Conservation (phyloP, 345 rosid species). For the Eucalyptus marginata region DNA sequence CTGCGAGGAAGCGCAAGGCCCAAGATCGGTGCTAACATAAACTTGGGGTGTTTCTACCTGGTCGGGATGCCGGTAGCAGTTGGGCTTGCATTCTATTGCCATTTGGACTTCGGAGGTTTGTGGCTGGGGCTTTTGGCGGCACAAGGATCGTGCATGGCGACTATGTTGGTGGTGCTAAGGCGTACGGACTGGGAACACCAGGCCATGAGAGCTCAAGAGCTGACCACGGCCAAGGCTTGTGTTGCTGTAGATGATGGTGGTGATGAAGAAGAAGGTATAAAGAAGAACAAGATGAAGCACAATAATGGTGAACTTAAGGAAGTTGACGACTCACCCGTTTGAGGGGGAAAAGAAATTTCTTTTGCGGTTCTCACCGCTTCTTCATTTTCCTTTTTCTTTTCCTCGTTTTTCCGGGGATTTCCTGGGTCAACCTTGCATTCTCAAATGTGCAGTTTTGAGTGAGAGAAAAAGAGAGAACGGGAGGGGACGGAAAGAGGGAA, state of each 20-base stretch:
- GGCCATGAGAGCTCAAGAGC: slow-evolving; percentile 5
- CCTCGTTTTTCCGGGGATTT: not conserved
- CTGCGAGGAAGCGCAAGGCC: slow-evolving; percentile 35
- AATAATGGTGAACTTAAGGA: not conserved
- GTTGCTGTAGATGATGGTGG: not conserved
- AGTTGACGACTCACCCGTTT: not conserved
- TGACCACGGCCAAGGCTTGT: not conserved
- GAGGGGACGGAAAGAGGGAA: not conserved
- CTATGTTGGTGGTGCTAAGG: not conserved
- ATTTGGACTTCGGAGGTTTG: slow-evolving; percentile 2
- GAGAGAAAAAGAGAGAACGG: not conserved
- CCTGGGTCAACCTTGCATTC: not conserved
- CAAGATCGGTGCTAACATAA: slow-evolving; percentile 17
- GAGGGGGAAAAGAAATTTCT: not conserved
- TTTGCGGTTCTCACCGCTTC: not conserved
- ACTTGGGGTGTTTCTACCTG: slow-evolving; percentile 23
- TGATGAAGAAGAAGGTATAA: not conserved
- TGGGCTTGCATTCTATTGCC: not conserved
- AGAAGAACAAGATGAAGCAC: not conserved
- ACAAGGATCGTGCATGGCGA: slow-evolving; percentile 4
- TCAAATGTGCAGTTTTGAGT: not conserved
- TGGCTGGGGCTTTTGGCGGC: slow-evolving; percentile 15
- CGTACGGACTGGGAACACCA: slow-evolving; percentile 5
- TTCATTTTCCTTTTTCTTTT: not conserved
- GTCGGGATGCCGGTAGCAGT: slow-evolving; percentile 27